Evolutionary conservation across 495 filamentous ascomycete genomes (phyloP).

Genomic region (Talaromyces proteolyticus): DNA sequence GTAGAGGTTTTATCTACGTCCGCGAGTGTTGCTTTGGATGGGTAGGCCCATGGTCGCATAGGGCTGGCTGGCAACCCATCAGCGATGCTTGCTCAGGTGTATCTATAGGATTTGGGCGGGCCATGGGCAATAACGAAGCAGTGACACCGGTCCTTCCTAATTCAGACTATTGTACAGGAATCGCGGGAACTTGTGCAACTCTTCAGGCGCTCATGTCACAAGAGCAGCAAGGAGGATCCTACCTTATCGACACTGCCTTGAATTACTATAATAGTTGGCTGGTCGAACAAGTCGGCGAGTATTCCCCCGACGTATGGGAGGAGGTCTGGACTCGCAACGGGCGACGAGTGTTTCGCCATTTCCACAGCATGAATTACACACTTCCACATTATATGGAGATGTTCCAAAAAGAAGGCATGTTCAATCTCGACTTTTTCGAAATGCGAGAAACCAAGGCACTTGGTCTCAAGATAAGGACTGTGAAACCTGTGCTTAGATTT

Average conservation of each 20-base stretch:
- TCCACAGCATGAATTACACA: too few relatives aligned
- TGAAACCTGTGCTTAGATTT: conserved; percentile 12
- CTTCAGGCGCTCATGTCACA: conserved; percentile 26
- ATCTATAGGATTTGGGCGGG: conserved; percentile 14
- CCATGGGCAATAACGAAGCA: conserved; percentile 19
- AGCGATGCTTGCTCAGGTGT: conserved; percentile 22
- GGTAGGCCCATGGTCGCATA: conserved; percentile 22
- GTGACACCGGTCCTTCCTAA: conserved; percentile 17
- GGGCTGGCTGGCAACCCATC: conserved; percentile 43
- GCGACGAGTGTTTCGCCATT: conserved; percentile 10
- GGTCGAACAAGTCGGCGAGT: conserved; percentile 8
- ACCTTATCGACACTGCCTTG: conserved; percentile 15
- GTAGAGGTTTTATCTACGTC: conserved; percentile 57
- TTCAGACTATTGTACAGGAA: conserved; percentile 19
- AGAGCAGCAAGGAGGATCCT: conserved; percentile 26
- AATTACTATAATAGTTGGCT: conserved; percentile 26
- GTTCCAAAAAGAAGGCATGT: too few relatives aligned
- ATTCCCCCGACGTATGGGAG: conserved; percentile 10
- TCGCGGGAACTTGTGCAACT: conserved; percentile 16
- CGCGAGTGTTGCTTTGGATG: conserved; percentile 60
- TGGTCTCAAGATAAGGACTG: not conserved
- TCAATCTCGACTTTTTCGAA: conserved; percentile 14
- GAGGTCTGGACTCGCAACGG: conserved; percentile 6
- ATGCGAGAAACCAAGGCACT: not conserved
- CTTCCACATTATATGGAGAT: too few relatives aligned